Percentiles rank a stretch among this genome's conserved stretches.
phyloP scores from a whole-genome alignment of 129 eudicot genomes.

The Flaveria linearis region DNA sequence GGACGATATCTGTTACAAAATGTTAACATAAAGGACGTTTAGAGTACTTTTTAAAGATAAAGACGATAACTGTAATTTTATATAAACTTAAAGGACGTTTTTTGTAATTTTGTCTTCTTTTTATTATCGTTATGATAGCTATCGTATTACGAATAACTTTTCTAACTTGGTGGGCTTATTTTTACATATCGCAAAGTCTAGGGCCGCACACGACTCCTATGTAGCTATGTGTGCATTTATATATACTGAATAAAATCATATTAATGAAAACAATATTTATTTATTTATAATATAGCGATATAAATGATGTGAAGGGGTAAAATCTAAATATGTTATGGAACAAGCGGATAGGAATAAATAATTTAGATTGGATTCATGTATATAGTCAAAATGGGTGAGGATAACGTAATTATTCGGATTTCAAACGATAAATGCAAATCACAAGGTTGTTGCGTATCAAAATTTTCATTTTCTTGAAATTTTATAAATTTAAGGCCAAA shows the following conservation, averaged over 20 bases:
- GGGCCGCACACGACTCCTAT: too few species aligned
- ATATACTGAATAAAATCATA: neutral
- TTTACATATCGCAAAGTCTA: too few species aligned
- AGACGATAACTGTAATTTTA: too few species aligned
- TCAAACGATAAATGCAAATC: neutral
- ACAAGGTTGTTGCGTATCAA: conserved; percentile 6
- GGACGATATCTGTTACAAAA: too few species aligned
- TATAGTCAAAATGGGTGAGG: neutral
- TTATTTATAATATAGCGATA: neutral
- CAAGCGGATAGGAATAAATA: neutral
- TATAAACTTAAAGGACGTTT: too few species aligned
- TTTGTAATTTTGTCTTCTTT: too few species aligned
- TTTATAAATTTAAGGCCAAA: neutral
- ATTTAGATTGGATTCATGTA: neutral
- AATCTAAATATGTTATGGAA: neutral
- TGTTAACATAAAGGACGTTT: too few species aligned
- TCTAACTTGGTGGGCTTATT: too few species aligned
- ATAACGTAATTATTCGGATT: neutral
- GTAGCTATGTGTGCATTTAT: too few species aligned
- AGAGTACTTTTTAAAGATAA: too few species aligned
- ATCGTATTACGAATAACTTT: too few species aligned
- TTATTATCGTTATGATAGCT: too few species aligned
- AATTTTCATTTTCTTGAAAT: neutral
- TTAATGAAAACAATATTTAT: neutral
- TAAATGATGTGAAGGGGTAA: neutral